These are phyloP conservation scores for Limonomyces culmigenus DNA, from an alignment of 1,284 basidiomycete species.

Conservation along the genomic window DNA sequence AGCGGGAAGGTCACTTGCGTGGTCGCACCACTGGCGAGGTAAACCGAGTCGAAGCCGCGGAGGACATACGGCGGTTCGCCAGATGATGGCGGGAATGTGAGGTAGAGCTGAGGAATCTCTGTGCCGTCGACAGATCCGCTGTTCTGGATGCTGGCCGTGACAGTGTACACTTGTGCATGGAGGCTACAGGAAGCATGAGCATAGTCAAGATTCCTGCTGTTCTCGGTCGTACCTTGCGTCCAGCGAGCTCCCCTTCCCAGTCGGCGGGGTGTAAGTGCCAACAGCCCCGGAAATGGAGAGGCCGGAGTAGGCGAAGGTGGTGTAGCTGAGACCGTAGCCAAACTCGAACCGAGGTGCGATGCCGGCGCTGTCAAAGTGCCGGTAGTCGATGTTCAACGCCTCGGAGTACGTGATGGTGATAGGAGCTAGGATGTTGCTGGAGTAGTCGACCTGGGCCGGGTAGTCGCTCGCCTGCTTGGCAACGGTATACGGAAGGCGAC, in stretches of 20 bases:
- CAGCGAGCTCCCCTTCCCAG: slow-evolving; percentile 26
- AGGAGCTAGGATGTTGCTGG: slow-evolving; percentile 9
- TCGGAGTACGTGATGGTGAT: slow-evolving; percentile 1
- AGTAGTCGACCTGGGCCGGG: slow-evolving; percentile 17
- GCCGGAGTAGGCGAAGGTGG: slow-evolving; percentile 37
- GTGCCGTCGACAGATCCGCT: slow-evolving; percentile 27
- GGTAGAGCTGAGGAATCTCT: slow-evolving; percentile 34
- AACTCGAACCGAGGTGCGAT: slow-evolving; percentile 49
- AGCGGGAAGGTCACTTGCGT: slow-evolving; percentile 22
- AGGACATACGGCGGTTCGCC: slow-evolving; percentile 25
- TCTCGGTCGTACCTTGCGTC: slow-evolving; percentile 18
- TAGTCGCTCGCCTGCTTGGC: slow-evolving; percentile 35
- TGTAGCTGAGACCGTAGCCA: slow-evolving; percentile 55
- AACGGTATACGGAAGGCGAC: slow-evolving; percentile 38
- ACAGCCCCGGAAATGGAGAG: slow-evolving; percentile 24
- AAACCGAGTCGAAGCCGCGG: slow-evolving; percentile 30
- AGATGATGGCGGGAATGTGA: slow-evolving; percentile 24
- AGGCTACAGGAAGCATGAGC: slow-evolving; percentile 15
- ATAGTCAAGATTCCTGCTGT: neutral
- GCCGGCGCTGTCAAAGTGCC: slow-evolving; percentile 35
- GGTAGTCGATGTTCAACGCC: slow-evolving; percentile 40
- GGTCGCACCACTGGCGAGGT: slow-evolving; percentile 22
- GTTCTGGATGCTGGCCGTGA: slow-evolving; percentile 29
- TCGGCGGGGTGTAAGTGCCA: slow-evolving; percentile 15
- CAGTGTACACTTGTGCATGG: slow-evolving; percentile 25